phyloP scores from a whole-genome alignment of 805 yeast species.

The Sungouiella thailandica region DNA sequence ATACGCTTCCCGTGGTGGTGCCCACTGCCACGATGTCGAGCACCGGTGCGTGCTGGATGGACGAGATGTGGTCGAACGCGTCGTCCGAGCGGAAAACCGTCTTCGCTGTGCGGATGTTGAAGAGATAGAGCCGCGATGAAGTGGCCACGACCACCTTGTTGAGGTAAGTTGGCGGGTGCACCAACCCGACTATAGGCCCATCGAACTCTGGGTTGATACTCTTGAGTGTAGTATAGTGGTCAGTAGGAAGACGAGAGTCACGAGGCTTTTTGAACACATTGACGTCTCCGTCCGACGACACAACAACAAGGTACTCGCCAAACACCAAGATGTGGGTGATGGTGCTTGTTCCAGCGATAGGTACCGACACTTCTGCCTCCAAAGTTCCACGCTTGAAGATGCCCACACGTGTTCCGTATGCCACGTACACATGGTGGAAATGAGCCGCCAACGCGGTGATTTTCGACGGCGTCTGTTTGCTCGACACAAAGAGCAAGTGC shows the following conservation, averaged over 20 bases:
- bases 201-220: constrained; percentile 50
- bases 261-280: constrained; percentile 50
- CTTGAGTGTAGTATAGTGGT: constrained; percentile 59
- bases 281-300: constrained; percentile 37
- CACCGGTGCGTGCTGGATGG: constrained; percentile 81
- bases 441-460: constrained; percentile 75
- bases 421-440: constrained; percentile 78
- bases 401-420: constrained; percentile 66
- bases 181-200: constrained; percentile 63
- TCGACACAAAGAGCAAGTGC: constrained; percentile 81
- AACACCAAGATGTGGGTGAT: constrained; percentile 56
- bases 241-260: constrained; percentile 49
- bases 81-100: constrained; percentile 50
- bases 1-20: constrained; percentile 59
- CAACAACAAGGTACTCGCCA: constrained; percentile 72
- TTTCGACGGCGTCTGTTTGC: constrained; percentile 62
- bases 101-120: constrained; percentile 76
- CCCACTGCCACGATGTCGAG: constrained; percentile 82
- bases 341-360: constrained; percentile 15
- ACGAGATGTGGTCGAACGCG: constrained; percentile 50
- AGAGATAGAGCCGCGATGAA: constrained; percentile 51
- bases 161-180: constrained; percentile 88
- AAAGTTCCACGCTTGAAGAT: constrained; percentile 78
- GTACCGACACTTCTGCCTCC: constrained; percentile 25
- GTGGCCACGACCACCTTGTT: constrained; percentile 89